Evolutionary conservation across 177 flowering plant species (phyloP).

Genomic region (Tripterygium wilfordii): DNA sequence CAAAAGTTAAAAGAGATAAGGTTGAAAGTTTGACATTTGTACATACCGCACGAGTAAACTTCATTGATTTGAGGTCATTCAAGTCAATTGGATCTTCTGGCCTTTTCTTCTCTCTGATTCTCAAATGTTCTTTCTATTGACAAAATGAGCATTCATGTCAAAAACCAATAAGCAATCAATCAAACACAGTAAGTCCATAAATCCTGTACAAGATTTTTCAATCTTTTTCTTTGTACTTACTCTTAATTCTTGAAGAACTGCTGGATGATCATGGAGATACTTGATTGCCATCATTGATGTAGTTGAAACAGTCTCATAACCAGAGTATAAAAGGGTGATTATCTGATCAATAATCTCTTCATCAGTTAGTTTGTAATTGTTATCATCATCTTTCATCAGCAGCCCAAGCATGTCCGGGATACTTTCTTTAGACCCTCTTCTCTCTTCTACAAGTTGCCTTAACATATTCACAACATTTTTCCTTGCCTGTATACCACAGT

Average conservation of each 20-base stretch:
- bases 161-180: too few species aligned
- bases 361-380: conserved; percentile 36
- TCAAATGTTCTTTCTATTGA: conserved; percentile 48
- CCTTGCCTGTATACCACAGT: conserved; percentile 41
- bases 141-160: not conserved
- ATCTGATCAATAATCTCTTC: conserved; percentile 70
- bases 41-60: conserved; percentile 71
- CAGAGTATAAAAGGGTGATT: conserved; percentile 62
- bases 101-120: conserved; percentile 37
- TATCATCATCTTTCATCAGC: conserved; percentile 29
- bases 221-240: too few species aligned
- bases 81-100: conserved; percentile 45
- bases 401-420: conserved; percentile 40
- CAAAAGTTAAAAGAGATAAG: too few species aligned
- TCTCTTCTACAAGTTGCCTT: conserved; percentile 39
- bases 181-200: too few species aligned
- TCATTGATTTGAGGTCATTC: conserved; percentile 66
- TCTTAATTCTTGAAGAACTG: conserved; percentile 54
- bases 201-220: too few species aligned
- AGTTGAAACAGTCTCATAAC: conserved; percentile 77
- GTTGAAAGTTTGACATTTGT: too few species aligned
- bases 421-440: conserved; percentile 35
- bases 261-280: conserved; percentile 75
- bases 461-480: conserved; percentile 33
- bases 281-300: conserved; percentile 85